Base-by-base conservation (phyloP, 768 basidiomycete genomes). In the Termitomyces sp. region DNA sequence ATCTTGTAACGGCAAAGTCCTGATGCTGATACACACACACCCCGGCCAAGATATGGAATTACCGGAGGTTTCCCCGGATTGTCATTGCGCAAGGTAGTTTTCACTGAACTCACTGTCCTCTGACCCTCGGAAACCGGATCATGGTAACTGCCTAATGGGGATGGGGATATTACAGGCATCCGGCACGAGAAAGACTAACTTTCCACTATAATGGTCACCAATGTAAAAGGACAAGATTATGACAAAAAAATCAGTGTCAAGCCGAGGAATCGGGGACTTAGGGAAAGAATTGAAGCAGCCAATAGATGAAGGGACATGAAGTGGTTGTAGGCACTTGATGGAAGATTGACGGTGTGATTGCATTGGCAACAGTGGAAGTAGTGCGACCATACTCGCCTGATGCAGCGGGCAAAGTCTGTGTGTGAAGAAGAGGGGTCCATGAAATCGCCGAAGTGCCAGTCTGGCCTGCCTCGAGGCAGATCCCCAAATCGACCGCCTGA, bases 121-220 rank as follows among this genome's bases (percentile, higher is more conserved):
- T 48, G 53, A 39, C 65, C 71, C 73, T 74, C 74, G 73, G 72
- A 71, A 74, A 65, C 71, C 78, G 79, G 79, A 80, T 80, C 79
- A 77, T 76, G 78, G 74, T 75, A 20, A 40, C 39, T 57, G 58
- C 57, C 59, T 20, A 45, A 69, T 69, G 73, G 73, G 67, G 73
- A 66, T 74, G 69, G 65, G 66, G 68, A 69, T 68, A 66, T 70
- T 68, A 69, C 72, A 71, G 67, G 56, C 32, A 35, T 36, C 60
- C 64, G 65, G 68, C 32, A 59, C 63, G 66, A 33, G 18, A 35
- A 39, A 53, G 50, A 52, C 13, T 22, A 38, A 16, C 20, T 53
- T 50, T 49, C 15, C 24, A 51, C 32, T 51, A 24, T 22, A 62
- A 61, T 55, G 45, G 59, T 50, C 4, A 35, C 20, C 12, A 51